Percentiles rank a stretch among this genome's conserved stretches.
Conservation (phyloP, 106 monocot genomes). For the Dioscorea dumetorum region DNA sequence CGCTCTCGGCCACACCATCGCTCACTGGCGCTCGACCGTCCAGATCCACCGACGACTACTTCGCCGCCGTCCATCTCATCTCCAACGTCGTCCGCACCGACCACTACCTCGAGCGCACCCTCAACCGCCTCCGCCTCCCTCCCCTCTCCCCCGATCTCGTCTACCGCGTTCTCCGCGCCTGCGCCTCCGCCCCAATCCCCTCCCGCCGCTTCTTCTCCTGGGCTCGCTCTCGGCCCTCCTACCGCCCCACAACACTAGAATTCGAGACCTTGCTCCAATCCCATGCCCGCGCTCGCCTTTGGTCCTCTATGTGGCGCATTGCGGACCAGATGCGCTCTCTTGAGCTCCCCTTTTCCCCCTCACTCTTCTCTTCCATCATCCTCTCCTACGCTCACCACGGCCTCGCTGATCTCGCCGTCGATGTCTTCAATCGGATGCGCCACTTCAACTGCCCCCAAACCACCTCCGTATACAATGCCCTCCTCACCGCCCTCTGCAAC, state of each 20-base stretch:
- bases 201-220: conserved; percentile 85
- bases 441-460: conserved; percentile 55
- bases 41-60: conserved; percentile 56
- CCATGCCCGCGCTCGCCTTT: conserved; percentile 48
- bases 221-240: conserved; percentile 44
- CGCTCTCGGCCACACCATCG: too few relatives aligned
- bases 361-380: conserved; percentile 60
- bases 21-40: not conserved
- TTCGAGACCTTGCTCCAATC: conserved; percentile 63
- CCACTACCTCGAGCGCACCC: conserved; percentile 91
- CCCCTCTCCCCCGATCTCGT: conserved; percentile 64
- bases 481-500: conserved; percentile 54
- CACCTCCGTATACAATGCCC: conserved; percentile 56
- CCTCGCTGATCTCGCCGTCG: conserved; percentile 62
- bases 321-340: conserved; percentile 50
- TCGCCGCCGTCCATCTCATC: conserved; percentile 76
- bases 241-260: conserved; percentile 51
- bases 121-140: conserved; percentile 62
- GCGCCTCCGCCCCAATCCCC: conserved; percentile 38
- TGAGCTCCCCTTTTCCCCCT: conserved; percentile 51
- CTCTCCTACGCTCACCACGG: conserved; percentile 42
- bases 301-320: conserved; percentile 53
- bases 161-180: conserved; percentile 70
- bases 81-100: conserved; percentile 75
- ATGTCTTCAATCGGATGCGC: conserved; percentile 73